These are phyloP conservation scores for Aspergillus coremiiformis DNA, from an alignment of 495 filamentous ascomycete species.

Conservation along the genomic window DNA sequence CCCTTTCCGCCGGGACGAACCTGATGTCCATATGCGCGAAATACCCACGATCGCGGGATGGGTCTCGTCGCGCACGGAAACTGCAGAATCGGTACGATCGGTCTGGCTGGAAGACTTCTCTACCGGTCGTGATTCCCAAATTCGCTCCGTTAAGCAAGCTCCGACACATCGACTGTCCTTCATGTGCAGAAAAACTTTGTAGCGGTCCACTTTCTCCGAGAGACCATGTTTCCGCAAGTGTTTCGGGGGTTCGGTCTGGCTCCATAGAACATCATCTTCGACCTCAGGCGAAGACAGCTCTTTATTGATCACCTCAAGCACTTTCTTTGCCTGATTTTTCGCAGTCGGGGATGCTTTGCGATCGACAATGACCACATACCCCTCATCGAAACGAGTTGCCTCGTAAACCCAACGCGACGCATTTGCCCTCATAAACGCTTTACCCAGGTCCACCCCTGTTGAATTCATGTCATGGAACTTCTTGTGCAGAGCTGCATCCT, in stretches of 20 bases:
- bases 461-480: constrained; percentile 62
- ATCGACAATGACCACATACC: constrained; percentile 51
- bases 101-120: constrained; percentile 24
- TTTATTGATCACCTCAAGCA: constrained; percentile 59
- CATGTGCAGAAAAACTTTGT: constrained; percentile 59
- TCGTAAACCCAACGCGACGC: constrained; percentile 42
- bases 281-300: constrained; percentile 60
- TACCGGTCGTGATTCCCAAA: constrained; percentile 50
- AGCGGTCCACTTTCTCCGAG: constrained; percentile 46
- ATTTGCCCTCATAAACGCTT: constrained; percentile 44
- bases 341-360: constrained; percentile 45
- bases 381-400: constrained; percentile 40
- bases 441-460: constrained; percentile 56
- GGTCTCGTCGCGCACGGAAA: constrained; percentile 33
- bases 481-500: constrained; percentile 57
- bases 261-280: constrained; percentile 53
- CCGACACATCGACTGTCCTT: constrained; percentile 58
- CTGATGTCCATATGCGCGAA: constrained; percentile 67
- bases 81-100: constrained; percentile 33
- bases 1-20: constrained; percentile 49
- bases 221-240: constrained; percentile 24
- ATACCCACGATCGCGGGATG: constrained; percentile 56
- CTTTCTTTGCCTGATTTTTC: constrained; percentile 51
- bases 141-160: constrained; percentile 58
- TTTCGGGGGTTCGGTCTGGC: constrained; percentile 36